These are phyloP conservation scores for Xenoacremonium recifei DNA, from an alignment of 2,329 filamentous ascomycete genomes.

Conservation along the genomic window DNA sequence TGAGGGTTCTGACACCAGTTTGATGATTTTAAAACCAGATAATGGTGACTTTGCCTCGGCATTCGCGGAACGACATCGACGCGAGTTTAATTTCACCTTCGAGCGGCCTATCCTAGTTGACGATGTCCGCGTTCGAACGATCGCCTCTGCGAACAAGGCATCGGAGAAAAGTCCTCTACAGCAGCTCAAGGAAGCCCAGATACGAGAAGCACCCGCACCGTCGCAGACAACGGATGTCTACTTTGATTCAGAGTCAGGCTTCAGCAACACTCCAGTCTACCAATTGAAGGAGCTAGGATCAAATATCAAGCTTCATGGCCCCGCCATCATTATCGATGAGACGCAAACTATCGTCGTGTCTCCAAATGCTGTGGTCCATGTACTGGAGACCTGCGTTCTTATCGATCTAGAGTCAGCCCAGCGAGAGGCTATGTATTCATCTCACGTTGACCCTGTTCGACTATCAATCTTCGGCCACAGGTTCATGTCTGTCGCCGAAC, in stretches of 20 bases:
- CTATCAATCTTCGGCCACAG: constrained; percentile 72
- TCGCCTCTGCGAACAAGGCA: neutral
- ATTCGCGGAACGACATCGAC: constrained; percentile 33
- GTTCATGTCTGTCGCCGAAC: constrained; percentile 79
- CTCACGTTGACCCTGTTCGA: constrained; percentile 64
- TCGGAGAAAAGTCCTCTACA: neutral
- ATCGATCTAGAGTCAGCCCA: neutral
- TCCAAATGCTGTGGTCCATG: constrained; percentile 22
- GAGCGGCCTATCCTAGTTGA: constrained; percentile 37
- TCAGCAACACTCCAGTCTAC: neutral
- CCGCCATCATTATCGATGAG: constrained; percentile 67
- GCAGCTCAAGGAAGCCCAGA: neutral
- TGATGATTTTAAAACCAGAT: constrained; percentile 42
- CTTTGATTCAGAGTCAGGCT: neutral
- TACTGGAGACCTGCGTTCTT: constrained; percentile 27
- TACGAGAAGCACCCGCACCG: no score
- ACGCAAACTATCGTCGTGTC: constrained; percentile 73
- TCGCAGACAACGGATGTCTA: neutral
- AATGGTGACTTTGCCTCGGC: constrained; percentile 29
- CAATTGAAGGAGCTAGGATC: constrained; percentile 3
- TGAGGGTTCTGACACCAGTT: constrained; percentile 35
- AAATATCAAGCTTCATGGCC: constrained; percentile 39
- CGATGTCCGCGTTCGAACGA: constrained; percentile 37
- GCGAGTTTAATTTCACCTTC: constrained; percentile 37
- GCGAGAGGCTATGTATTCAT: neutral